phyloP scores from a whole-genome alignment of 176 grass and related monocot genomes.

The Eragrostis nindensis region DNA sequence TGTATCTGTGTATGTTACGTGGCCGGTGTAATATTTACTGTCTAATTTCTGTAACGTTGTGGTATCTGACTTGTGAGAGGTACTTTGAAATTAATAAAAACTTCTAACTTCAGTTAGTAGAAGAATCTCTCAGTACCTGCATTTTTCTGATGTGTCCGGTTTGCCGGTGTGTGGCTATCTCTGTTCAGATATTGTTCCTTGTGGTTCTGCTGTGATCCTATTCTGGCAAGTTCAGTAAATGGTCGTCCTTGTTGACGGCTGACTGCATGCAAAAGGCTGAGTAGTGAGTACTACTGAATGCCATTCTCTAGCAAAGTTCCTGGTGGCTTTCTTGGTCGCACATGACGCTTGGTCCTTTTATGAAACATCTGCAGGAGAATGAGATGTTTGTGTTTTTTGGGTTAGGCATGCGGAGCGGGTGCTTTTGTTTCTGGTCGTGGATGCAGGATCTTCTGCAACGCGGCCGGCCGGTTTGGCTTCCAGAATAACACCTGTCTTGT shows the following conservation, averaged over 20 bases:
- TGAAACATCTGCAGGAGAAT: not conserved
- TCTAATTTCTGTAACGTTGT: not conserved
- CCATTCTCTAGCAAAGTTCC: not conserved
- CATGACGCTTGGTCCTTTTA: not conserved
- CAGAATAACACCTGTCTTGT: not conserved
- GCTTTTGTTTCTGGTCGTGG: not conserved
- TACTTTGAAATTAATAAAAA: slow-evolving; percentile 21
- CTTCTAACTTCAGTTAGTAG: not conserved
- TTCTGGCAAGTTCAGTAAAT: not conserved
- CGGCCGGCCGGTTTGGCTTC: not conserved
- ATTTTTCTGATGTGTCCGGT: not conserved
- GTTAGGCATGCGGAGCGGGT: not conserved
- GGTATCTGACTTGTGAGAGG: not conserved
- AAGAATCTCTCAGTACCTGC: not conserved
- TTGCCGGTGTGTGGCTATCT: not conserved
- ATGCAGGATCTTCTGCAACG: not conserved
- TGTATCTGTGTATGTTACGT: slow-evolving; percentile 10
- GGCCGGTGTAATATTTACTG: slow-evolving; percentile 31
- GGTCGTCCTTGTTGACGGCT: not conserved
- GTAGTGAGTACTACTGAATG: not conserved
- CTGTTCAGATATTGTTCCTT: not conserved
- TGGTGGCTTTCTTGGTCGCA: not conserved
- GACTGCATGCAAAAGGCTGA: not conserved
- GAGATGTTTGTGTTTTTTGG: not conserved
- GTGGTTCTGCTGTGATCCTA: not conserved